These are phyloP conservation scores for Trichoderma cornu-damae DNA, from an alignment of 2,329 filamentous ascomycete species.

Conservation along the genomic window DNA sequence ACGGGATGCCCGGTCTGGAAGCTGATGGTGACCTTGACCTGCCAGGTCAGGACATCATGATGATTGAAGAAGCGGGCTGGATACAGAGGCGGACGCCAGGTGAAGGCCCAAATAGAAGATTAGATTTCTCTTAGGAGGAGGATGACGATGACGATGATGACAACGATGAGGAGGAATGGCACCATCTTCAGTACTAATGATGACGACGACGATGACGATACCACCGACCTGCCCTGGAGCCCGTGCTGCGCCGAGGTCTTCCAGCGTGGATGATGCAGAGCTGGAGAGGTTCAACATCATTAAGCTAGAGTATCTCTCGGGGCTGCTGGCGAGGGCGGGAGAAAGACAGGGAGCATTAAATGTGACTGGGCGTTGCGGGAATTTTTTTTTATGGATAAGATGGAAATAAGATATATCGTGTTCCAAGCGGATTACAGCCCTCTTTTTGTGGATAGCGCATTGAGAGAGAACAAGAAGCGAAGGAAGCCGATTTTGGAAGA, in stretches of 20 bases:
- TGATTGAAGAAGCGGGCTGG: background rate
- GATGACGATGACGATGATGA: background rate
- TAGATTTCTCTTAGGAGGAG: conserved; percentile 14
- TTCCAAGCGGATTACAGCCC: background rate
- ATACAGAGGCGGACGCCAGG: background rate
- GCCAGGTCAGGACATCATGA: conserved; percentile 7
- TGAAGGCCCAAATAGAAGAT: conserved; percentile 5
- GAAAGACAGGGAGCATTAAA: conserved; percentile 1
- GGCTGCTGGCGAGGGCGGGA: conserved; percentile 23
- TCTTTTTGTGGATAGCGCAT: conserved; percentile 15
- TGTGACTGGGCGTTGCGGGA: conserved; percentile 3
- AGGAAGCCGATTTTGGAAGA: conserved; percentile 7
- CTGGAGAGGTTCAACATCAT: conserved; percentile 29
- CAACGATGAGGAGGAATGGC: background rate
- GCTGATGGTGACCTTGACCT: conserved; percentile 1
- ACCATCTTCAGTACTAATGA: conserved; percentile 1
- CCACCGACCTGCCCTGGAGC: conserved; percentile 6
- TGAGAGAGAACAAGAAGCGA: conserved; percentile 10
- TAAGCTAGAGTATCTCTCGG: conserved; percentile 27
- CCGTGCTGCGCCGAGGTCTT: background rate
- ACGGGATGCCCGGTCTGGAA: conserved; percentile 21
- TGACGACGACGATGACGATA: conserved; percentile 15
- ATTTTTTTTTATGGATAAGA: conserved; percentile 14
- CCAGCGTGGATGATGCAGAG: conserved; percentile 21
- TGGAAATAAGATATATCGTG: conserved; percentile 6